Evolutionary conservation across 805 yeast genomes (phyloP), one percentile per base, ranked within the genome.

Genomic region (Saturnispora gosingensis): DNA sequence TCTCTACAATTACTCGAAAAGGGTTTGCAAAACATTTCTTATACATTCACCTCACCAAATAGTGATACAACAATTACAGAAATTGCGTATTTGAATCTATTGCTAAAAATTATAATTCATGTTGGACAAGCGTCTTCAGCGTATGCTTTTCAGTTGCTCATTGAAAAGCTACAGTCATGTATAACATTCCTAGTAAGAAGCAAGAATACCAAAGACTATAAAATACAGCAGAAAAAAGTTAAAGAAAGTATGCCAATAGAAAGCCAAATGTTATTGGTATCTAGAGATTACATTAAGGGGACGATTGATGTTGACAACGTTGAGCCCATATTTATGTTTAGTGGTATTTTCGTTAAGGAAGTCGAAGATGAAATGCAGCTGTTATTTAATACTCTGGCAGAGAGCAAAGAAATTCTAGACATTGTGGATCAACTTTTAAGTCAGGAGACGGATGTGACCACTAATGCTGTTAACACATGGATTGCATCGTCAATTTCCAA

Each of bases 391-490:
- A 22, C 43, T 4, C 15, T 51, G 20, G n/a, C 53, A 2, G 25
- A 10, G n/a, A 38, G 45, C 16, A n/a, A 28, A 11, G 47, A 24
- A 15, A 34, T 20, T 10, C 34, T 43, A 15, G 42, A 32, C n/a
- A 32, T 18, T 3, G 13, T n/a, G 10, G 43, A 35, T 25, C 30
- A 16, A 16, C 20, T 28, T 9, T 16, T 20, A 22, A 48, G 11
- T 43, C 8, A 30, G 8, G 30, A 24, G 27, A 28, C 22, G 1
- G 51, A 43, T 32, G 20, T 62, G 30, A 38, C 18, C 8, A 62
- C 59, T 16, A 58, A 54, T 13, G 56, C 70, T 0, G 54, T 68
- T 2, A 56, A 64, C 1, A 51, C 74, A 16, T 77, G 80, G 80
- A 58, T 73, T 4, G 52, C 69, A 0, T 65, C 72, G 15, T 61